Percentiles rank a stretch among this genome's conserved stretches.
phyloP scores from a whole-genome alignment of 352 stramenopile genomes.

The Phytophthora quininea region DNA sequence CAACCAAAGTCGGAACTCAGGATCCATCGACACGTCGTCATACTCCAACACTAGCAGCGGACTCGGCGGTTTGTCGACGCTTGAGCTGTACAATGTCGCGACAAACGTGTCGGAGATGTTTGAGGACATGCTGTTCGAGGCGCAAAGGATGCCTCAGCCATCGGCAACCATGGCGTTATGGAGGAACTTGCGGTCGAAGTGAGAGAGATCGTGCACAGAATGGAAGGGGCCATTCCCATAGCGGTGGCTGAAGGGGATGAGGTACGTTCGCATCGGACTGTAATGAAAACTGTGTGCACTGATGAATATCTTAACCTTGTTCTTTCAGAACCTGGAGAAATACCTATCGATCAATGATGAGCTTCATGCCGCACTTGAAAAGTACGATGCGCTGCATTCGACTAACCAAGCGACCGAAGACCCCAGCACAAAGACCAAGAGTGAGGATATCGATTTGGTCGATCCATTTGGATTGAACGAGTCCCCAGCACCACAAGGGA shows the following conservation, averaged over 20 bases:
- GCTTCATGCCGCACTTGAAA: conserved; percentile 60
- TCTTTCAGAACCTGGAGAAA: conserved; percentile 54
- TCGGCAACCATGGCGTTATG: conserved; percentile 61
- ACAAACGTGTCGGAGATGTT: conserved; percentile 82
- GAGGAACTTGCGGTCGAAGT: conserved; percentile 71
- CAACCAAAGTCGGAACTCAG: conserved; percentile 13
- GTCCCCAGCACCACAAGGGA: conserved; percentile 16
- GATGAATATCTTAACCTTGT: too few species aligned
- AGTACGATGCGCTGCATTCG: conserved; percentile 51
- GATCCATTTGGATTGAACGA: conserved; percentile 34
- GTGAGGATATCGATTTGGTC: conserved; percentile 31
- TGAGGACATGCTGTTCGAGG: conserved; percentile 82
- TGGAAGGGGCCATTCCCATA: conserved; percentile 69
- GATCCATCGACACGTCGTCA: conserved; percentile 46
- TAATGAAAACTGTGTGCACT: too few species aligned
- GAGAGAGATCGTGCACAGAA: conserved; percentile 60
- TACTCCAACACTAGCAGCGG: conserved; percentile 51
- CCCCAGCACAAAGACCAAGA: conserved; percentile 8
- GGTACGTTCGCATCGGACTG: conserved; percentile 23
- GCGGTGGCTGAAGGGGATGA: conserved; percentile 59
- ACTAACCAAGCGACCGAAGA: conserved; percentile 33
- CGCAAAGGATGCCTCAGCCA: conserved; percentile 51
- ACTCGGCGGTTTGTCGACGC: conserved; percentile 58
- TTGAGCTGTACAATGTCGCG: conserved; percentile 67
- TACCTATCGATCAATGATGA: conserved; percentile 78